A percentile compares a stretch with the other conserved stretches of the same genome.
Conservation (phyloP, 495 filamentous ascomycete species). For the Saxophila tyrrhenica region DNA sequence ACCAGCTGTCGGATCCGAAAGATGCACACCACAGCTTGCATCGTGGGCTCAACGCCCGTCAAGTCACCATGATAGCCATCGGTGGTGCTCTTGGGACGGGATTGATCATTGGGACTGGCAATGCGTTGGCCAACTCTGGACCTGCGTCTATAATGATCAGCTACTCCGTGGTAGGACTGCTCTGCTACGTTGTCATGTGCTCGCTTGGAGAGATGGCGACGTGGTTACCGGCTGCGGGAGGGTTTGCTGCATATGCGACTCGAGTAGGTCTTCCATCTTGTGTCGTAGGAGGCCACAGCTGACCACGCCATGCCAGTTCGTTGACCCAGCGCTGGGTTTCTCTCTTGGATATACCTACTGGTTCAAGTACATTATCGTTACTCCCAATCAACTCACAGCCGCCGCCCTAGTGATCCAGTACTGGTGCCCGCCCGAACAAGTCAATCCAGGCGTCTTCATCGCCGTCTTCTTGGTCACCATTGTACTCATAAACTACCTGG, state of each 20-base stretch:
- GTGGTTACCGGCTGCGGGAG: conserved; percentile 44
- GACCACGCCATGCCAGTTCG: conserved; percentile 27
- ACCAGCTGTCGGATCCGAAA: conserved; percentile 3
- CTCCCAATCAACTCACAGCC: conserved; percentile 22
- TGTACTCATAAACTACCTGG: conserved; percentile 39
- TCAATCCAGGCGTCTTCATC: conserved; percentile 40
- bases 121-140: conserved; percentile 11
- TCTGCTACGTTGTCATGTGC: conserved; percentile 51
- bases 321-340: conserved; percentile 53
- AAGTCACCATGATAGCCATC: conserved; percentile 76
- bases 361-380: conserved; percentile 27
- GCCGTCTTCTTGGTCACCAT: conserved; percentile 36
- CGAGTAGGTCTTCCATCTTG: conserved; percentile 19
- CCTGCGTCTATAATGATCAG: conserved; percentile 64
- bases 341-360: conserved; percentile 42
- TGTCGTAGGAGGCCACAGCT: not conserved
- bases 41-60: conserved; percentile 51
- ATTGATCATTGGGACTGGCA: conserved; percentile 37
- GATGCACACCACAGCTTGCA: conserved; percentile 33
- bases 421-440: conserved; percentile 44
- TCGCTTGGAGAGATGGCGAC: conserved; percentile 55
- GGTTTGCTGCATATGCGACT: conserved; percentile 47
- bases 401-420: conserved; percentile 13
- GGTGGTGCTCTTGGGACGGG: conserved; percentile 69
- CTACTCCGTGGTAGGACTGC: conserved; percentile 46